These are phyloP conservation scores for Chlorella variabilis DNA, from an alignment of 163 green algal species.

Conservation along the genomic window DNA sequence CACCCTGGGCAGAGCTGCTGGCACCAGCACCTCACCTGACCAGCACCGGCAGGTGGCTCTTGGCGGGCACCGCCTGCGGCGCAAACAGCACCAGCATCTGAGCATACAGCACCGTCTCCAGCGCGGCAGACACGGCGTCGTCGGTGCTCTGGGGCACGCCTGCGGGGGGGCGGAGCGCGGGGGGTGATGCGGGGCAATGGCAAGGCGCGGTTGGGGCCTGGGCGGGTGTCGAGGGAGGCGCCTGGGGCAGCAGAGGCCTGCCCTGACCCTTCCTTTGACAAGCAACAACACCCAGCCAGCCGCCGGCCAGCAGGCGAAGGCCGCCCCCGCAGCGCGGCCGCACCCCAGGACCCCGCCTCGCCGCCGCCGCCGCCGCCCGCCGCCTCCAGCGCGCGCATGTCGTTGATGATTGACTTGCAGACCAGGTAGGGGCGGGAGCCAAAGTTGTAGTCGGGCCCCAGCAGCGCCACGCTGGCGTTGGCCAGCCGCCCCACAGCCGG, in stretches of 20 bases:
- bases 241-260: too few species aligned
- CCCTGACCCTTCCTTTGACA: too few species aligned
- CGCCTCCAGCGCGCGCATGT: constrained; percentile 45
- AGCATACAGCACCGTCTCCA: constrained; percentile 87
- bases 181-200: too few species aligned
- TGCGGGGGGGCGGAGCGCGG: constrained; percentile 25
- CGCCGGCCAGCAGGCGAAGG: too few species aligned
- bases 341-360: neutral
- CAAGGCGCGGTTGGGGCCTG: too few species aligned
- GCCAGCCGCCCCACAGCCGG: constrained; percentile 80
- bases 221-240: too few species aligned
- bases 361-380: constrained; percentile 27
- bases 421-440: constrained; percentile 71
- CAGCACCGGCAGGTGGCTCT: constrained; percentile 63
- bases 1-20: too few species aligned
- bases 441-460: constrained; percentile 87
- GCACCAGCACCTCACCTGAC: constrained; percentile 1
- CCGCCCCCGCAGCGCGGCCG: neutral
- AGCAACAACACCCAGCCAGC: too few species aligned
- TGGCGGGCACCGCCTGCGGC: constrained; percentile 76
- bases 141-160: constrained; percentile 34
- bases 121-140: constrained; percentile 53
- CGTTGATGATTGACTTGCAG: constrained; percentile 71
- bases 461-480: constrained; percentile 88
- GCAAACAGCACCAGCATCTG: constrained; percentile 96